Conservation (phyloP, 306 rosid genomes). For the Acacia acuminata region DNA sequence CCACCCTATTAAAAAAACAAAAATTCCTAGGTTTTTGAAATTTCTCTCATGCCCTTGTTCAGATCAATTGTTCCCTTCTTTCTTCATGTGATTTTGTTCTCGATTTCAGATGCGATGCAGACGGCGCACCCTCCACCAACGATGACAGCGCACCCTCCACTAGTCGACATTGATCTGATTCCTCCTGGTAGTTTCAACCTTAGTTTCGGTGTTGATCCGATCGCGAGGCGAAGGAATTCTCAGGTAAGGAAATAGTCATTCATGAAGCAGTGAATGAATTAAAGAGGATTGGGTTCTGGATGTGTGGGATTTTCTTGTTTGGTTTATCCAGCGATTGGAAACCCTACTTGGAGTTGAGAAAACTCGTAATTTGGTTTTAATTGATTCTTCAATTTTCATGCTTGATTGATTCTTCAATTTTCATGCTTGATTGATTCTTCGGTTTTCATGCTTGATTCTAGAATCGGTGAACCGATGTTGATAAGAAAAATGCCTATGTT, state of each 20-base stretch:
- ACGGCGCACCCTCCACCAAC: too few relatives aligned
- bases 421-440: too few relatives aligned
- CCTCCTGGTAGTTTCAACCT: constrained; percentile 20
- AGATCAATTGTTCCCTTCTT: too few relatives aligned
- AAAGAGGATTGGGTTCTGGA: constrained; percentile 55
- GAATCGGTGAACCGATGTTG: constrained; percentile 26
- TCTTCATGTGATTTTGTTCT: too few relatives aligned
- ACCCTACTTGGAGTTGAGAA: constrained; percentile 50
- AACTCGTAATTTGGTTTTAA: constrained; percentile 43
- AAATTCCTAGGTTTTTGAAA: too few relatives aligned
- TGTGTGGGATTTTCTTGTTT: constrained; percentile 64
- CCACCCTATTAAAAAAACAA: too few relatives aligned
- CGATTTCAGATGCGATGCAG: too few relatives aligned
- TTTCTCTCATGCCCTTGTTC: too few relatives aligned
- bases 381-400: too few relatives aligned
- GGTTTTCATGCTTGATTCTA: constrained; percentile 38
- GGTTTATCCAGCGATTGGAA: constrained; percentile 46
- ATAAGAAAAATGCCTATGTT: constrained; percentile 23
- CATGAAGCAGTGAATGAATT: constrained; percentile 57
- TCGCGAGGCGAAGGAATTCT: constrained; percentile 10
- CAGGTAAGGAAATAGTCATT: constrained; percentile 42
- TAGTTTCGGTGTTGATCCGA: constrained; percentile 24
- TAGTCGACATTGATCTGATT: too few relatives aligned
- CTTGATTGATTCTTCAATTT: too few relatives aligned
- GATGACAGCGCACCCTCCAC: too few relatives aligned